phyloP scores from a whole-genome alignment of 495 filamentous ascomycete species.

The Cercophora sp. region DNA sequence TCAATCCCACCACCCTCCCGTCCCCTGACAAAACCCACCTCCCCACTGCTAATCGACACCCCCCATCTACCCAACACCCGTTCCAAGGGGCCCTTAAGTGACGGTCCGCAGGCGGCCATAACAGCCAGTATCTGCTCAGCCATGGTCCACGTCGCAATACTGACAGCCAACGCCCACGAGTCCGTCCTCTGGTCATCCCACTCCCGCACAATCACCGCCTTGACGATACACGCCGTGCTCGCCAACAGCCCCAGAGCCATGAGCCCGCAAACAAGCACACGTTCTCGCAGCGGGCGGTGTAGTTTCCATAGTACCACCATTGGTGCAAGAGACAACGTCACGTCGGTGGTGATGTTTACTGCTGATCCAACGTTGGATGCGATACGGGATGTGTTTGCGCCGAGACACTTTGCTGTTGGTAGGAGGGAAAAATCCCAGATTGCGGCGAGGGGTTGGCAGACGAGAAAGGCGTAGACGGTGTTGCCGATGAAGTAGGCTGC shows the following conservation, averaged over 20 bases:
- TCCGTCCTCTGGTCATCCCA: constrained; percentile 11
- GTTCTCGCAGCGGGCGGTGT: constrained; percentile 17
- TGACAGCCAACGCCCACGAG: constrained; percentile 12
- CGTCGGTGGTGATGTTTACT: constrained; percentile 20
- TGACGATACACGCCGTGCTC: constrained; percentile 13
- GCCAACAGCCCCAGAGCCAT: constrained; percentile 21
- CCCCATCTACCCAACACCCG: constrained; percentile 11
- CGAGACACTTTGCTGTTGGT: not conserved
- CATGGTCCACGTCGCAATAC: constrained; percentile 18
- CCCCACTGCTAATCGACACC: too few species aligned
- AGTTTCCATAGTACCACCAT: constrained; percentile 17
- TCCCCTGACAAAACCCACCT: too few species aligned
- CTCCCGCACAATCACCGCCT: constrained; percentile 10
- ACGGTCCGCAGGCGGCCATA: constrained; percentile 20
- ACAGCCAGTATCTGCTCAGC: constrained; percentile 20
- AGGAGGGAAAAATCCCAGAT: constrained; percentile 16
- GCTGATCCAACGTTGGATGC: constrained; percentile 12
- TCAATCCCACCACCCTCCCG: too few species aligned
- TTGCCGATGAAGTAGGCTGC: constrained; percentile 12
- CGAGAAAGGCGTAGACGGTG: constrained; percentile 14
- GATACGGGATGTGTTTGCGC: constrained; percentile 1
- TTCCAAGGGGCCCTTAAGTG: constrained; percentile 21
- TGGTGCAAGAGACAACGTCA: constrained; percentile 16
- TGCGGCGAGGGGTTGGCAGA: constrained; percentile 16
- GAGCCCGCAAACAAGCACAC: constrained; percentile 21